A percentile compares a stretch with the other conserved stretches of the same genome.
These are phyloP conservation scores for Brassica rapa DNA, from an alignment of 345 rosid species.

Conservation along the genomic window DNA sequence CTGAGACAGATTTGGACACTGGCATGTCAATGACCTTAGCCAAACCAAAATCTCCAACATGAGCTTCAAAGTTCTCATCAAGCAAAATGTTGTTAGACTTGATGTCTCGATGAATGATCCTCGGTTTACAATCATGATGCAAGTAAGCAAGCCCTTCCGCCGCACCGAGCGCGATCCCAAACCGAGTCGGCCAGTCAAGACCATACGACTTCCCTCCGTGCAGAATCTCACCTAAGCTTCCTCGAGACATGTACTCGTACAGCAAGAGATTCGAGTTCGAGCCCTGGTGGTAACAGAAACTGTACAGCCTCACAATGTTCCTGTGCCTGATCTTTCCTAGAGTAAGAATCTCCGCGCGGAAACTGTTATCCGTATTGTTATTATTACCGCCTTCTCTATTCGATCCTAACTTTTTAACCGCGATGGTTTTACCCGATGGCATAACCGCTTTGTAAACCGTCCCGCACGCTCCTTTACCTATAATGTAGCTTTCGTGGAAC, in stretches of 20 bases:
- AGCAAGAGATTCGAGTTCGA: slow-evolving; percentile 85
- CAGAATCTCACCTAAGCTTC: slow-evolving; percentile 88
- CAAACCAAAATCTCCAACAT: slow-evolving; percentile 96
- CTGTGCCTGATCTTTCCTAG: slow-evolving; percentile 93
- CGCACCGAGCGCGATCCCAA: slow-evolving; percentile 85
- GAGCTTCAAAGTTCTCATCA: slow-evolving; percentile 88
- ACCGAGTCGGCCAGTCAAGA: slow-evolving; percentile 84
- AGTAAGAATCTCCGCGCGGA: slow-evolving; percentile 84
- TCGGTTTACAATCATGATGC: slow-evolving; percentile 95
- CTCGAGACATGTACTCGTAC: slow-evolving; percentile 82
- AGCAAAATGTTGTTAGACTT: slow-evolving; percentile 91
- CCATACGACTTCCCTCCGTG: slow-evolving; percentile 57
- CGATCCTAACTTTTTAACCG: slow-evolving; percentile 81
- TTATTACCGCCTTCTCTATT: slow-evolving; percentile 71
- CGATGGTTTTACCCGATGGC: slow-evolving; percentile 68
- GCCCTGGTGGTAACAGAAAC: slow-evolving; percentile 86
- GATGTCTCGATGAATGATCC: slow-evolving; percentile 90
- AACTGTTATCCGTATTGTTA: slow-evolving; percentile 74
- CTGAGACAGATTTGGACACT: slow-evolving; percentile 91
- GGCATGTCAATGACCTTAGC: slow-evolving; percentile 98
- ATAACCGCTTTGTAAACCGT: slow-evolving; percentile 83
- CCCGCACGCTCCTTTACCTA: slow-evolving; percentile 97
- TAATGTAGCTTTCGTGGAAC: slow-evolving; percentile 72
- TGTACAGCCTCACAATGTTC: slow-evolving; percentile 88
- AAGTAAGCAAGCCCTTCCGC: slow-evolving; percentile 96